Percentiles rank a stretch among this genome's conserved stretches.
phyloP scores from a whole-genome alignment of 73 alveolate genomes.

The Paraurostyla sp. region DNA sequence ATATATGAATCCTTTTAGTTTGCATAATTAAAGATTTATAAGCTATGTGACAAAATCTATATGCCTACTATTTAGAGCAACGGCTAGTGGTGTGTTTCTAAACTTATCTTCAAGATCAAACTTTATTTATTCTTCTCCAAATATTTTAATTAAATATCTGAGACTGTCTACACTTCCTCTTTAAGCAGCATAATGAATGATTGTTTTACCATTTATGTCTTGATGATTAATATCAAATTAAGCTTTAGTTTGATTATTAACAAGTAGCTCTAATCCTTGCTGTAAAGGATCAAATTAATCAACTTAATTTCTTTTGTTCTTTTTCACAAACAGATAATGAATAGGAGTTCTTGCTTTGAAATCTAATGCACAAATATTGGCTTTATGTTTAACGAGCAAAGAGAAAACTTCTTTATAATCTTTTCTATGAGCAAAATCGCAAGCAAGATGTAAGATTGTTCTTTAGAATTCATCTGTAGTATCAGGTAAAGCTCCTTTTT shows the following conservation, averaged over 20 bases:
- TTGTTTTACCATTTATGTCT: constrained; percentile 43
- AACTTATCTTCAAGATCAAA: constrained; percentile 15
- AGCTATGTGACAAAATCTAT: not conserved
- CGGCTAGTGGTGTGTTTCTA: constrained; percentile 13
- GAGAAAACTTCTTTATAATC: constrained; percentile 32
- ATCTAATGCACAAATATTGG: constrained; percentile 8
- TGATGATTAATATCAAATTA: constrained; percentile 13
- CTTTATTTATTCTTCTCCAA: not conserved
- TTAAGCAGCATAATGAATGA: constrained; percentile 44
- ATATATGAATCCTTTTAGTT: constrained; percentile 25
- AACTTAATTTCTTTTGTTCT: not conserved
- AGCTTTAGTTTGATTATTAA: not conserved
- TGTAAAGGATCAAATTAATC: constrained; percentile 19
- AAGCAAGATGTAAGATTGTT: constrained; percentile 66
- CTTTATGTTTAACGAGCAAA: constrained; percentile 19
- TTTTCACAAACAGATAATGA: constrained; percentile 43
- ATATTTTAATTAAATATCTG: not conserved
- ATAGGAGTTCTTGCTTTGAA: constrained; percentile 52
- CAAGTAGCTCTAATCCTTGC: not conserved
- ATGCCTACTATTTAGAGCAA: constrained; percentile 6
- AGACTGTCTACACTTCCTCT: constrained; percentile 9
- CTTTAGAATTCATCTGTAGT: constrained; percentile 69
- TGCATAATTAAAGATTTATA: not conserved
- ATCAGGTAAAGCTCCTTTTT: constrained; percentile 66
- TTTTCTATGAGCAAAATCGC: constrained; percentile 54